Evolutionary conservation across 192 early-diverging fungal species (phyloP), one percentile per base, ranked within the genome.

Genomic region (Coemansia sp.): DNA sequence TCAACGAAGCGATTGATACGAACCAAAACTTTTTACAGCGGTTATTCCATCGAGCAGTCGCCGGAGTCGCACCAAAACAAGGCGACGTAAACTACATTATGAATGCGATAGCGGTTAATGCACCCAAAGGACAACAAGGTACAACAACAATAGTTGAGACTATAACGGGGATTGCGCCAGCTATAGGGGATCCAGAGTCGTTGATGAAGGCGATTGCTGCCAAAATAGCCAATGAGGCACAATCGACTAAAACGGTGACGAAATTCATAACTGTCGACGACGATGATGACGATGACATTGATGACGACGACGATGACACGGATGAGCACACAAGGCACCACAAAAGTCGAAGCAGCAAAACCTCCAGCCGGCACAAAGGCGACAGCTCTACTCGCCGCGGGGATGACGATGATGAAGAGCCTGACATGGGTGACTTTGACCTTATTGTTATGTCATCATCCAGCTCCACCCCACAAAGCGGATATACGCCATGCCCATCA

Each of bases 121-220:
- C 18, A 10, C 26, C 18, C 25, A 26, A 17, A 20, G 8, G 5
- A 11, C 3, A 8, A 15, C 49, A 7, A 4, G 40, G 18, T 2
- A 58, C 58, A 24, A 15, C 14, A 5, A 60, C 49, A 2, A 44
- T 60, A 7, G 50, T 49, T 3, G 28, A 44, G n/a, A 48, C 63
- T 4, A 28, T 64, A 26, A 42, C n/a, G 1, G 63, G 36, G 3
- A 5, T 25, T 0, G 31, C 44, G 6, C 63, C 63, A 2, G 7
- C 8, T 24, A 28, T 28, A 3, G 63, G 10, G 1, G 46, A 64
- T 54, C 17, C 26, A 2, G 37, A 42, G 4, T 31, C 26, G 18
- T 11, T 64, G 7, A 57, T 64, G 55, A 2, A 15, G 8, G 46
- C 31, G 7, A 64, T 64, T 23, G 51, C 46, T n/a, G 52, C 50